These are phyloP conservation scores for Phialophora chinensis DNA, from an alignment of 2,329 filamentous ascomycete genomes.

Conservation along the genomic window DNA sequence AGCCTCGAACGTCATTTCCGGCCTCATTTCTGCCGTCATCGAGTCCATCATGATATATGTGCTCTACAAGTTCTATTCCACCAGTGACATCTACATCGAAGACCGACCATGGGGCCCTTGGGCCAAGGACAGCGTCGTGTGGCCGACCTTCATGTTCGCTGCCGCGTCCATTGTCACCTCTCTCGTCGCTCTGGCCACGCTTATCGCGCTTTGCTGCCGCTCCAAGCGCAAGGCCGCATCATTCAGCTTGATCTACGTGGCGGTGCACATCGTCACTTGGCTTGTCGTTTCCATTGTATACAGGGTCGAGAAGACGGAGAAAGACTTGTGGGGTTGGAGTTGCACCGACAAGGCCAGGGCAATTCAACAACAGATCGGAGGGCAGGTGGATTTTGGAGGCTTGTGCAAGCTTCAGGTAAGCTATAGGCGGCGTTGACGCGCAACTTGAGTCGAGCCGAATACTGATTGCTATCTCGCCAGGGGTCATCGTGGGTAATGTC, in stretches of 20 bases:
- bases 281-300: conserved; percentile 23
- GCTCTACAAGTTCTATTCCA: conserved; percentile 28
- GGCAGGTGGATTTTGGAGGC: conserved; percentile 15
- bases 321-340: conserved; percentile 32
- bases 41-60: conserved; percentile 25
- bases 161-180: conserved; percentile 20
- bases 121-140: conserved; percentile 18
- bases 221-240: conserved; percentile 5
- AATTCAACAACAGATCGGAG: conserved; percentile 25
- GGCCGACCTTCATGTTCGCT: conserved; percentile 29
- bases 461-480: conserved; percentile 6
- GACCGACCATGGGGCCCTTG: conserved; percentile 25
- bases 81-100: conserved; percentile 10
- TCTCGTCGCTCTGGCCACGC: conserved; percentile 5
- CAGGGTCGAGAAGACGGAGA: conserved; percentile 19
- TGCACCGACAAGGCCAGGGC: conserved; percentile 22
- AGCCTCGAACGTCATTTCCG: conserved; percentile 17
- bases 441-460: neutral
- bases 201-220: conserved; percentile 12
- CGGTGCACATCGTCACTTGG: conserved; percentile 17
- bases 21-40: conserved; percentile 13
- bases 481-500: conserved; percentile 14
- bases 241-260: conserved; percentile 16
- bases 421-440: neutral
- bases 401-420: conserved; percentile 27